Conservation (phyloP, 2,329 filamentous ascomycete species). For the Epichloe brachyelytri region DNA sequence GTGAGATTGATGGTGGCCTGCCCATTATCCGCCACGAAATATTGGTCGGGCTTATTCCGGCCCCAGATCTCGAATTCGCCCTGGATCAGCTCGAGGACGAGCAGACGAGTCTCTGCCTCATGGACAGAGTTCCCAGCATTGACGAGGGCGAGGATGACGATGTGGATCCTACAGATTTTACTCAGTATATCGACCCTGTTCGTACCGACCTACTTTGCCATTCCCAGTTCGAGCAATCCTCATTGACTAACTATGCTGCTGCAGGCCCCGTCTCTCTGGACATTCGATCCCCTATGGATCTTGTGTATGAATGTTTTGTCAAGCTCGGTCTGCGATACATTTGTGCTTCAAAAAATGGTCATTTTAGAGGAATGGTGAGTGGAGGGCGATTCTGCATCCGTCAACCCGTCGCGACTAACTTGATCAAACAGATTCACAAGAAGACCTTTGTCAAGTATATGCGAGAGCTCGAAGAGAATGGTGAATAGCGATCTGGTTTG, state of each 20-base stretch:
- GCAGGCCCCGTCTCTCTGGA: conserved; percentile 76
- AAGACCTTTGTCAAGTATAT: conserved; percentile 95
- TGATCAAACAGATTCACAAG: conserved; percentile 60
- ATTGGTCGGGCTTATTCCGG: conserved; percentile 82
- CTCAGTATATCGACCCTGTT: conserved; percentile 78
- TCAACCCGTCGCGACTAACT: conserved; percentile 5
- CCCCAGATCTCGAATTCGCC: conserved; percentile 85
- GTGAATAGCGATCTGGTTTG: neutral
- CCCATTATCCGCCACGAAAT: conserved; percentile 70
- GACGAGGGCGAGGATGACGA: conserved; percentile 51
- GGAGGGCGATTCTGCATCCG: neutral
- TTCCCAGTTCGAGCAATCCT: too few relatives aligned
- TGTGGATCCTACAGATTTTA: conserved; percentile 69
- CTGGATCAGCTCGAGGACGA: conserved; percentile 75
- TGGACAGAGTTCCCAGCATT: conserved; percentile 54
- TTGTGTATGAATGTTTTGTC: conserved; percentile 93
- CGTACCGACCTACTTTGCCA: conserved; percentile 15
- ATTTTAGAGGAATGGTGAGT: conserved; percentile 76
- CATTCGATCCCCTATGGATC: conserved; percentile 78
- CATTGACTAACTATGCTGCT: conserved; percentile 7
- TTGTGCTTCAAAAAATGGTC: conserved; percentile 73
- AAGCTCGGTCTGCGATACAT: conserved; percentile 89
- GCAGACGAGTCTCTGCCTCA: conserved; percentile 61
- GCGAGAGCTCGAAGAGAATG: conserved; percentile 59
- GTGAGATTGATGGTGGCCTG: conserved; percentile 84